Evolutionary conservation across 139 green algal species (phyloP), one percentile per base, ranked within the genome.

Genomic region (Monoraphidium neglectum): DNA sequence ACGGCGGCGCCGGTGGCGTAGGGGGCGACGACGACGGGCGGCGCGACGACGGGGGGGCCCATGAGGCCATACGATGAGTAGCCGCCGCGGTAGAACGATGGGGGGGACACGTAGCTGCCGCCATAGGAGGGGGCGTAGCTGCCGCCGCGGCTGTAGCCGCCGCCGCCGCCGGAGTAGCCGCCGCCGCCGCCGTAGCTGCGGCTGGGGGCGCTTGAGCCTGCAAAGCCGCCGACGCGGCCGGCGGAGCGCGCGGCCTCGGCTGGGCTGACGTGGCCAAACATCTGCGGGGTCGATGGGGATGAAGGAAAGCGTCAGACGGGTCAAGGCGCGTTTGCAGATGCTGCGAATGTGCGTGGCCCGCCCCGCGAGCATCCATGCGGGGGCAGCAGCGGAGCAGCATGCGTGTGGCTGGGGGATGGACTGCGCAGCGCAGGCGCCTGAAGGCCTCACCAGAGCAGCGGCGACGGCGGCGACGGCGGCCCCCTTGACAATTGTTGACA

Each of bases 201-300:
- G 40, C 73, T 38, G 49, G 62, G 56, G 26, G 60, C 36, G 26
- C 61, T 62, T 1, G 47, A 15, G 35, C 30, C 46, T 43, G 47
- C 28, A 38, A 79, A 79, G 38, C 73, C 73, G 16, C 73, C 73
- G 65, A 64, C 73, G 49, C 73, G 63, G 28, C 73, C 73, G 35
- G 73, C 73, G 32, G 36, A 63, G 49, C 73, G 47, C 4, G 73
- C 73, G 37, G 73, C 73, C 24, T 68, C 33, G 0, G 73, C 73
- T 54, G 73, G 35, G 28, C 57, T 36, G 53, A 15, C 30, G 12
- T 21, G 24, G 35, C 73, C 49, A 26, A 79, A 10, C 24, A 79
- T 33, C 73, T 79, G 73, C 28, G 57, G 28, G 57, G 8, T 65
- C 13, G 57, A 13, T 8, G 57, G 16, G 57, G 28, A 10, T 8